Evolutionary conservation across 2,329 filamentous ascomycete genomes (phyloP), one percentile per base, ranked within the genome.

Genomic region (Nemania diffusa): DNA sequence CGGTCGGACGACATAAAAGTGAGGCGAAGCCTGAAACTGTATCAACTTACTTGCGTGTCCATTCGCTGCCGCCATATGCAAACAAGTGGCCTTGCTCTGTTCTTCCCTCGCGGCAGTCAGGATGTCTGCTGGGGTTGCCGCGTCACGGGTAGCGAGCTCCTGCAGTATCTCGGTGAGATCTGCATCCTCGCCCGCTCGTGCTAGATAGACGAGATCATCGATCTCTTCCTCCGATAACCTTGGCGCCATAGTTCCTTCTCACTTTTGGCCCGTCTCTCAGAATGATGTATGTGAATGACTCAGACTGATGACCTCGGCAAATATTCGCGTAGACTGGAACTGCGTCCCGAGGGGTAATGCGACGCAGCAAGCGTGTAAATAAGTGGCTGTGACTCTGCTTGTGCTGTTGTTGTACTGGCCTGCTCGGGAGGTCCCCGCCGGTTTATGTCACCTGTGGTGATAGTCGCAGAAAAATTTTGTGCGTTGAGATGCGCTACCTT

Each of bases 51-150:
- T 91, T 68, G 88, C 76, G 77, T 97, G 91, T 1, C 95, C 95
- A 78, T 99, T 99, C 27, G 93, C 96, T 26, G 93, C 90, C 7
- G 94, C 93, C 88, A 97, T 97, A 81, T 99, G 96, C 76, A 98
- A 80, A 53, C 91, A 91, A 70, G 94, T 97, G 64, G 92, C 92
- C 71, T 90, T 92, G 72, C 90, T 87, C 48, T 88, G 85, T 77
- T 97, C 85, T 77, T 97, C 94, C 71, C 89, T 88, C 26, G 92
- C 91, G 15, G 88, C 87, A 57, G 85, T 79, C 53, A 97, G 79
- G 66, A 97, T 85, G 64, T 90, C 86, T n/a, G 87, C 84, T 1
- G 85, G 78, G 0, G 87, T 79, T 57, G 84, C 84, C 65, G 82
- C 84, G 77, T 93, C 88, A 64, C 90, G 86, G 71, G 85, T 81